Base-by-base conservation (phyloP, 2,329 filamentous ascomycete species). In the Thielaviopsis punctulata region DNA sequence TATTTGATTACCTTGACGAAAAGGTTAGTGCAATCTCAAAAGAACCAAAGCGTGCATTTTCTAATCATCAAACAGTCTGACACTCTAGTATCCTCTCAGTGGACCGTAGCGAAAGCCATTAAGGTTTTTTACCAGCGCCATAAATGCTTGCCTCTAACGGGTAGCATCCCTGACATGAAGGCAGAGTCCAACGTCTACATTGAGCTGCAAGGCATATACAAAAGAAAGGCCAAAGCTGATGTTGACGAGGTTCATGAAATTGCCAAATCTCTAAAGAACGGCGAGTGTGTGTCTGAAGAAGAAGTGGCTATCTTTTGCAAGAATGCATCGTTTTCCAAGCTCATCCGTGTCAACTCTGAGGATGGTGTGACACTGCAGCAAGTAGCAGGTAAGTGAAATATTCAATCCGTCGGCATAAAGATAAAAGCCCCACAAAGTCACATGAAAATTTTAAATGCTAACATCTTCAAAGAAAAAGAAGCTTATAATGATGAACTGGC, bases 131-230 rank as follows among this genome's bases (percentile, higher is more conserved):
- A 90, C 64, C 65, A 75, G 9, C 78, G 78, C 52, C 79, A 95
- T 62, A 69, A 73, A 7, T 74, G 82, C 24, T 73, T 98, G 4
- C 92, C 92, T 15, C 71, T 98, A 0, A 83, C 89, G 0, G 93
- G 92, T 12, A 80, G 83, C 2, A 71, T 98, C 1, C 92, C 93
- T 1, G 92, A 98, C 64, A 98, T 98, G 92, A 98, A 98, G 69
- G 88, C 92, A 2, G 79, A 90, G 62, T 95, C 89, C 3, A 79
- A 75, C 52, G 84, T 93, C 56, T 98, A 98, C 68, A 83, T 98
- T 58, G 74, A 81, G 60, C 74, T 98, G 12, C 92, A 96, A 64
- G 90, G 85, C 60, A 79, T 96, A 55, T 98, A 96, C 76, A 95
- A 94, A 67, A 67, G 72, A 21, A 94, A 95, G 65, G 88, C 92